phyloP scores from a whole-genome alignment of 2,329 filamentous ascomycete genomes.

The Lachnellula suecica region DNA sequence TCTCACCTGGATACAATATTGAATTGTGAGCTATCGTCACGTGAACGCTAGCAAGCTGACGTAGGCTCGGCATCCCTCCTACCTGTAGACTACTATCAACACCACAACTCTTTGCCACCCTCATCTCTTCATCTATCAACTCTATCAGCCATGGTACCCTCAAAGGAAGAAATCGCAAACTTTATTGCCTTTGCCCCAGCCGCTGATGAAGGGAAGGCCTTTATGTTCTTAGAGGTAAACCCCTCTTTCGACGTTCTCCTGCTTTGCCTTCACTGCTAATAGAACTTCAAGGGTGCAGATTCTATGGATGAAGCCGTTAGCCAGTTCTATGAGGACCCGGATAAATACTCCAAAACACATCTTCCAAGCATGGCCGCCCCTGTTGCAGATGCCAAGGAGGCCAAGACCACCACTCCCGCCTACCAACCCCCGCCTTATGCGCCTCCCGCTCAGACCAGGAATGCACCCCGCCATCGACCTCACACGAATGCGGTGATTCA shows the following conservation, averaged over 20 bases:
- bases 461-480: conserved; percentile 4
- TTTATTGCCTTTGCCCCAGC: conserved; percentile 14
- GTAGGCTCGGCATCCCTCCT: no score
- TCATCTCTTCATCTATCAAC: no score
- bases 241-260: not conserved
- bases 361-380: not conserved
- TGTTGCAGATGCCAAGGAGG: not conserved
- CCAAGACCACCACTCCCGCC: conserved; percentile 1
- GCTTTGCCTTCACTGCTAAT: not conserved
- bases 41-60: no score
- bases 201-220: conserved; percentile 16
- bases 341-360: conserved; percentile 10
- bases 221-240: conserved; percentile 16
- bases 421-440: conserved; percentile 2
- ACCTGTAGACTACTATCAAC: no score
- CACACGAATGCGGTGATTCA: conserved; percentile 41
- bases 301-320: conserved; percentile 16
- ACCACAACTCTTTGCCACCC: no score
- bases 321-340: conserved; percentile 17
- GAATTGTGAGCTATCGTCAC: no score
- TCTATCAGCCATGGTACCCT: conserved; percentile 13
- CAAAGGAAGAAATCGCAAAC: conserved; percentile 6
- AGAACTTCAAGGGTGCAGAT: conserved; percentile 7
- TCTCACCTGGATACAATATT: no score
- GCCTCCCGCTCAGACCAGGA: conserved; percentile 1